phyloP scores from a whole-genome alignment of 73 alveolate species.

The Stentor roeselii region DNA sequence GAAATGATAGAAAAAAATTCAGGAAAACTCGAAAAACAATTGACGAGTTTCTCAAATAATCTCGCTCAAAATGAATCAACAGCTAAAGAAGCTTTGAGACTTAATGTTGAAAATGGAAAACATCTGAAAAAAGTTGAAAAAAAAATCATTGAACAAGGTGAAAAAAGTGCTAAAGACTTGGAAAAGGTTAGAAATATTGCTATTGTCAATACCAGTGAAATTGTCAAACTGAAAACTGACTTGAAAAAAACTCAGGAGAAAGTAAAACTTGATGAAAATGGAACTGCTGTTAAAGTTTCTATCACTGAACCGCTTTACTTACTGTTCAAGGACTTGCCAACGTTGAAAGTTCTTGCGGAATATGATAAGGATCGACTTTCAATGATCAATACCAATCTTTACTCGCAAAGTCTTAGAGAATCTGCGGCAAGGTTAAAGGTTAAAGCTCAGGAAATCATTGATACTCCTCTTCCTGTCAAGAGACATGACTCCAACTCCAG shows the following conservation, averaged over 20 bases:
- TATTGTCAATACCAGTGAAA: background rate
- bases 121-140: background rate
- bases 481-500: too few relatives aligned
- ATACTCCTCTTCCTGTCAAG: slow-evolving; percentile 5
- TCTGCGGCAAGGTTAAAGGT: background rate
- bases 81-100: background rate
- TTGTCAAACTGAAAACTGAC: background rate
- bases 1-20: background rate
- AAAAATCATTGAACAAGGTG: background rate
- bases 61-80: background rate
- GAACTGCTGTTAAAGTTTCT: too few relatives aligned
- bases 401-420: background rate
- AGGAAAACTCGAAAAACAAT: background rate
- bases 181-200: background rate
- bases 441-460: background rate
- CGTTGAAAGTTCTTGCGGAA: background rate
- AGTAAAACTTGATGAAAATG: background rate
- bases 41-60: background rate
- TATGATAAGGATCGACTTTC: background rate
- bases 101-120: background rate
- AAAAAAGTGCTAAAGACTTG: background rate
- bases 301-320: background rate
- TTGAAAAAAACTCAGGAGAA: background rate
- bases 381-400: too few relatives aligned
- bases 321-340: background rate